Evolutionary conservation across 1,139 yeast genomes (phyloP).

Genomic region (Pneumocystis jirovecii): DNA sequence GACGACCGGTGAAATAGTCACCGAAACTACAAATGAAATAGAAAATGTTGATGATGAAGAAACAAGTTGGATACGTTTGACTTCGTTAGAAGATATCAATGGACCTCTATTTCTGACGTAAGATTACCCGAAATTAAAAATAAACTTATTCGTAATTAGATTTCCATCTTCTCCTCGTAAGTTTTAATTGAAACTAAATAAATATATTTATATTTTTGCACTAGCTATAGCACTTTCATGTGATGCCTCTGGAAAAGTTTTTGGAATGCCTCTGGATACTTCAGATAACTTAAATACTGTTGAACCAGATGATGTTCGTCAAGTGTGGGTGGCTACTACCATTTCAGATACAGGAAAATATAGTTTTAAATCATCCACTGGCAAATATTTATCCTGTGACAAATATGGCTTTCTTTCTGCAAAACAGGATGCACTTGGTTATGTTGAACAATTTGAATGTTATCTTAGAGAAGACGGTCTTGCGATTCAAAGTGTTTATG

Average conservation of each 20-base stretch:
- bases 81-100: not conserved
- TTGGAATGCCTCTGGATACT: slow-evolving; percentile 4
- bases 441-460: slow-evolving; percentile 9
- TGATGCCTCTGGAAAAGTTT: slow-evolving; percentile 9
- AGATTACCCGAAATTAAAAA: not conserved
- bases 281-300: not conserved
- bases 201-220: not conserved
- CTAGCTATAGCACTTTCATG: slow-evolving; percentile 6
- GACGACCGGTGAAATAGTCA: not conserved
- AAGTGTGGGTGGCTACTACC: slow-evolving; percentile 9
- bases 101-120: not conserved
- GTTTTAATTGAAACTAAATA: not conserved
- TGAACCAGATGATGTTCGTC: slow-evolving; percentile 12
- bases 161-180: not conserved
- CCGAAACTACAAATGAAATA: not conserved
- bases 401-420: slow-evolving; percentile 9
- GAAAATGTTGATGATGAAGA: not conserved
- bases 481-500: slow-evolving; percentile 4
- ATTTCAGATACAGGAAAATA: slow-evolving; percentile 4
- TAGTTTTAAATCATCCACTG: slow-evolving; percentile 5
- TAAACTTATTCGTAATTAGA: not conserved
- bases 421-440: slow-evolving; percentile 11
- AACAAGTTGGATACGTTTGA: not conserved
- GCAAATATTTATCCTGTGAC: slow-evolving; percentile 10
- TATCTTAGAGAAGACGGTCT: slow-evolving; percentile 6